Conservation (phyloP, 495 filamentous ascomycete genomes). For the Coniosporium apollinis region DNA sequence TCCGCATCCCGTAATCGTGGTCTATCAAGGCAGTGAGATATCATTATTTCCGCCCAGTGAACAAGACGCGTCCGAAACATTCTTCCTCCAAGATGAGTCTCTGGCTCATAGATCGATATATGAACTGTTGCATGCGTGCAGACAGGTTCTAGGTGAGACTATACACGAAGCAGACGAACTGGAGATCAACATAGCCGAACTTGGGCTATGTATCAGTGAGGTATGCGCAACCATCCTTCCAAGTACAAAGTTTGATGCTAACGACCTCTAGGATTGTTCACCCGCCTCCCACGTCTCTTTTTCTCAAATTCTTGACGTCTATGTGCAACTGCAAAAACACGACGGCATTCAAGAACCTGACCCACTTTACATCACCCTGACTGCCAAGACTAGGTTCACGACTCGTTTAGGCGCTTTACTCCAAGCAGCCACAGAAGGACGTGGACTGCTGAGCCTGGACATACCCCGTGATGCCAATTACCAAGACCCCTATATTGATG, state of each 20-base stretch:
- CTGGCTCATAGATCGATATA: constrained; percentile 39
- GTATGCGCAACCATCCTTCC: constrained; percentile 27
- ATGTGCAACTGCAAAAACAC: constrained; percentile 39
- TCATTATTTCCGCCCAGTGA: constrained; percentile 51
- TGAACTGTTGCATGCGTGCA: constrained; percentile 46
- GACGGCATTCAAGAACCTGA: constrained; percentile 38
- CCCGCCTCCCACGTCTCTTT: constrained; percentile 31
- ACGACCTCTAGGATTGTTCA: constrained; percentile 27
- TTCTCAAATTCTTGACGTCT: constrained; percentile 38
- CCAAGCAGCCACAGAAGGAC: constrained; percentile 36
- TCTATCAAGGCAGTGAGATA: constrained; percentile 51
- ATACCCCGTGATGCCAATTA: constrained; percentile 18
- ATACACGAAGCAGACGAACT: constrained; percentile 52
- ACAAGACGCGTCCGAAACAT: constrained; percentile 49
- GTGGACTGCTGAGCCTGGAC: constrained; percentile 38
- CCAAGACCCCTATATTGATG: constrained; percentile 2
- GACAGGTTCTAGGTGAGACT: constrained; percentile 48
- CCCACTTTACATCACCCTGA: constrained; percentile 39
- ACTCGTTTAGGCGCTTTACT: constrained; percentile 27
- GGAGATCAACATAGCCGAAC: constrained; percentile 44
- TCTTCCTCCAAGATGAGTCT: constrained; percentile 52
- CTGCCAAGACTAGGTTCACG: constrained; percentile 32
- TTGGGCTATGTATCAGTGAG: constrained; percentile 58
- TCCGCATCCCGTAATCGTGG: constrained; percentile 25
- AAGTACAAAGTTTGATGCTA: constrained; percentile 2